Evolutionary conservation across 192 early-diverging fungal genomes (phyloP).

Genomic region (Coemansia sp.): DNA sequence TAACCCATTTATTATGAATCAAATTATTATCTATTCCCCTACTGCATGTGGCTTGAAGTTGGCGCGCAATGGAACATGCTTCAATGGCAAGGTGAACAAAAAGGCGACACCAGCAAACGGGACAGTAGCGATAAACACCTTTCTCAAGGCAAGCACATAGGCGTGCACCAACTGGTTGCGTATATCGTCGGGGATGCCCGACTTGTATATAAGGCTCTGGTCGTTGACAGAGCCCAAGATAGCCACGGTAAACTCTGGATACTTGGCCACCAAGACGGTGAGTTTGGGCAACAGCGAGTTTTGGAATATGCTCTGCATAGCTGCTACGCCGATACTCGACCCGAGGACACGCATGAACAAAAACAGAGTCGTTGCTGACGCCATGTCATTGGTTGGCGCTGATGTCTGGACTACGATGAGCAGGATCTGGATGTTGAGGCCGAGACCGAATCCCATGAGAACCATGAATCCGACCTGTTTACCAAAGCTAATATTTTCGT

Average conservation of each 20-base stretch:
- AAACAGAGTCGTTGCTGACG: slow-evolving; percentile 62
- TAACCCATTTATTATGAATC: background rate
- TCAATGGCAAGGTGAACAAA: slow-evolving; percentile 52
- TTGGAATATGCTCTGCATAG: slow-evolving; percentile 60
- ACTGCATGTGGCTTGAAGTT: slow-evolving; percentile 2
- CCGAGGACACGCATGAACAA: slow-evolving; percentile 68
- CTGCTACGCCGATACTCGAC: slow-evolving; percentile 59
- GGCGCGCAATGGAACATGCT: slow-evolving; percentile 41
- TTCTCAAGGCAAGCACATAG: slow-evolving; percentile 58
- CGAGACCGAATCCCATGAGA: slow-evolving; percentile 58
- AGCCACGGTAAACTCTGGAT: slow-evolving; percentile 19
- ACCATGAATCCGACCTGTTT: slow-evolving; percentile 58
- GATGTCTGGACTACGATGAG: slow-evolving; percentile 68
- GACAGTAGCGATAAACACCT: slow-evolving; percentile 57
- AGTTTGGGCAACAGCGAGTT: slow-evolving; percentile 34
- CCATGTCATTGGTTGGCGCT: slow-evolving; percentile 60
- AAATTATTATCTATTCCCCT: background rate
- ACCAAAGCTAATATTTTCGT: slow-evolving; percentile 50
- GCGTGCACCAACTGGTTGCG: slow-evolving; percentile 31
- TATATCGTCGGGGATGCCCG: slow-evolving; percentile 36
- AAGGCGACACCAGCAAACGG: slow-evolving; percentile 56
- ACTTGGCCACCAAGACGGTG: background rate
- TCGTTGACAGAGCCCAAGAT: slow-evolving; percentile 30
- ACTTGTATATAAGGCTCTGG: slow-evolving; percentile 33
- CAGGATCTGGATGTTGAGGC: slow-evolving; percentile 60